Evolutionary conservation across 352 stramenopile genomes (phyloP).

Genomic region (Phytopythium mirpurense): DNA sequence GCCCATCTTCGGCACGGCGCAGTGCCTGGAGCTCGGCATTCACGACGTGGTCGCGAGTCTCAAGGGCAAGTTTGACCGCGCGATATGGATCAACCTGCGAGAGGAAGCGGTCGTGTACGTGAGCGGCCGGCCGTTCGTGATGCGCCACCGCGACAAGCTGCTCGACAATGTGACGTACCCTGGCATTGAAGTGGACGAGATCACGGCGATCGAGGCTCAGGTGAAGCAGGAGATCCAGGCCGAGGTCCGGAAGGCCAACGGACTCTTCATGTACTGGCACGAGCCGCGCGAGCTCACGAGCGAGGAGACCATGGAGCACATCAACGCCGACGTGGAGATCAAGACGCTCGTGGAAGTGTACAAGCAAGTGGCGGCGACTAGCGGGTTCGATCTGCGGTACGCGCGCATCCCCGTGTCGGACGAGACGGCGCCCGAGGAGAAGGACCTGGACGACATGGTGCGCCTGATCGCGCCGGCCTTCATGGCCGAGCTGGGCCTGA

Average conservation of each 20-base stretch:
- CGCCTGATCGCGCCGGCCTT: constrained; percentile 65
- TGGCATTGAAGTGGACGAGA: constrained; percentile 87
- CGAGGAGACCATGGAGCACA: constrained; percentile 82
- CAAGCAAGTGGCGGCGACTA: constrained; percentile 35
- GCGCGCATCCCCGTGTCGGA: constrained; percentile 86
- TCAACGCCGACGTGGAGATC: constrained; percentile 65
- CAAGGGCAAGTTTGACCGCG: constrained; percentile 46
- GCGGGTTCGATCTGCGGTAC: constrained; percentile 65
- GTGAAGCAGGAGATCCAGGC: constrained; percentile 82
- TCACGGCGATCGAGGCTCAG: constrained; percentile 76
- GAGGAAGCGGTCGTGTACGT: constrained; percentile 92
- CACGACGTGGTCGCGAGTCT: constrained; percentile 59
- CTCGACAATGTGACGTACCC: constrained; percentile 88
- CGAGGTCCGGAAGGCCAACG: constrained; percentile 68
- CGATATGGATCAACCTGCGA: constrained; percentile 89
- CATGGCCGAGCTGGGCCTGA: constrained; percentile 47
- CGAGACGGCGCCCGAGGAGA: constrained; percentile 87
- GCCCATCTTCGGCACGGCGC: constrained; percentile 82
- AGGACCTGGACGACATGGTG: constrained; percentile 87
- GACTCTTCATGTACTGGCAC: constrained; percentile 84
- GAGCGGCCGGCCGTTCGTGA: constrained; percentile 75
- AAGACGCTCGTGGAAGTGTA: constrained; percentile 79
- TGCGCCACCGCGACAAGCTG: constrained; percentile 74
- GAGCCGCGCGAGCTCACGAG: constrained; percentile 69
- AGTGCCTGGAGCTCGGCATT: constrained; percentile 74